Evolutionary conservation across 352 stramenopile genomes (phyloP).

Genomic region (Phytopythium chamaehyphon): DNA sequence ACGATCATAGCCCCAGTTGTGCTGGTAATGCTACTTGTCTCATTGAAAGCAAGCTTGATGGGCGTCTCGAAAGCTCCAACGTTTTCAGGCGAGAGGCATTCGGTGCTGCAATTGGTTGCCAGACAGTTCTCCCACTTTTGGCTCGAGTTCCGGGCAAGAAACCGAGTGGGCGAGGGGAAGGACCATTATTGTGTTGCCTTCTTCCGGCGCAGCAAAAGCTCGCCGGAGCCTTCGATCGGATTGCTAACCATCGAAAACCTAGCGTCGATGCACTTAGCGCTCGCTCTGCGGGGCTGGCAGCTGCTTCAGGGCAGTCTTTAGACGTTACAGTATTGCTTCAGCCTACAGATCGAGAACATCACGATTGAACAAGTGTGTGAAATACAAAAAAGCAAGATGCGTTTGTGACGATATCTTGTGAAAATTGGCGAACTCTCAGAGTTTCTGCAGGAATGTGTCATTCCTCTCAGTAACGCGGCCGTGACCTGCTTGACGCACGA

Average conservation of each 20-base stretch:
- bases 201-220: conserved; percentile 18
- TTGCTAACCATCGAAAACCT: not conserved
- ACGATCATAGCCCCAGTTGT: too few species aligned
- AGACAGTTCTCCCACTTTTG: not conserved
- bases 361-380: too few species aligned
- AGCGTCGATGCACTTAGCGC: not conserved
- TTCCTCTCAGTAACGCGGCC: conserved; percentile 6
- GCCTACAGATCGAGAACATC: too few species aligned
- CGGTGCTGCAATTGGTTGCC: not conserved
- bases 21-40: not conserved
- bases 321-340: too few species aligned
- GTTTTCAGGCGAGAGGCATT: not conserved
- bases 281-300: too few species aligned
- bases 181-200: conserved; percentile 24
- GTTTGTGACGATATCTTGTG: too few species aligned
- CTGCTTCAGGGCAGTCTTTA: too few species aligned
- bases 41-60: not conserved
- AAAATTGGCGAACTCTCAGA: too few species aligned
- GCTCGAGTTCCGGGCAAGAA: not conserved
- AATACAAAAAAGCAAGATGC: too few species aligned
- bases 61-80: not conserved
- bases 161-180: not conserved
- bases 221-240: not conserved
- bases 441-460: too few species aligned
- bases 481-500: conserved; percentile 12